These are phyloP conservation scores for Diospyros kaki DNA, from an alignment of 148 eudicot species.

Conservation along the genomic window DNA sequence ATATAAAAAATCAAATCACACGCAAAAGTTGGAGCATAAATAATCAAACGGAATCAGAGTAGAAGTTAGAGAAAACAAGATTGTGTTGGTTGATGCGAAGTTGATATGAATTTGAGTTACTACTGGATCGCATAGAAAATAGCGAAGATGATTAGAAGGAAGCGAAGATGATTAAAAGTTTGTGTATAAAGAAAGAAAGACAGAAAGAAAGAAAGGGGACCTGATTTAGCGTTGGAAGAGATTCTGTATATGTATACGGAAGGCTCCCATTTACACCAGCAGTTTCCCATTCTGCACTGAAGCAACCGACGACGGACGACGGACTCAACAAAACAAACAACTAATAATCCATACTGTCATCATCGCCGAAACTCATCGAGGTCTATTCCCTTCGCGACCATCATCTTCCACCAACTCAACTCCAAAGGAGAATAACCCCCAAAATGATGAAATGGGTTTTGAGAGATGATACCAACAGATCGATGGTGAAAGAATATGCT, in stretches of 20 bases:
- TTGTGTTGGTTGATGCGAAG: conserved; percentile 6
- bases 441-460: not conserved
- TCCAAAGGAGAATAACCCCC: not conserved
- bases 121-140: no score
- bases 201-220: conserved; percentile 26
- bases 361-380: not conserved
- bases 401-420: not conserved
- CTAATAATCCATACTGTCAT: not conserved
- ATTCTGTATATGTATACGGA: conserved; percentile 36
- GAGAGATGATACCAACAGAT: not conserved
- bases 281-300: conserved; percentile 52
- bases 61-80: not conserved
- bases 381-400: not conserved
- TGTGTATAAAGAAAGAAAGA: not conserved
- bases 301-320: not conserved
- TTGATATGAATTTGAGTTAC: not conserved
- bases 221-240: conserved; percentile 56
- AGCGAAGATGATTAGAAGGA: no score
- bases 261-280: conserved; percentile 50
- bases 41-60: not conserved
- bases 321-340: not conserved
- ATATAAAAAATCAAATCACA: not conserved
- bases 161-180: no score
- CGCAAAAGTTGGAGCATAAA: not conserved
- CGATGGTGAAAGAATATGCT: not conserved